Evolutionary conservation across 2,329 filamentous ascomycete genomes (phyloP).

Genomic region (Colletotrichum cordylinicola): DNA sequence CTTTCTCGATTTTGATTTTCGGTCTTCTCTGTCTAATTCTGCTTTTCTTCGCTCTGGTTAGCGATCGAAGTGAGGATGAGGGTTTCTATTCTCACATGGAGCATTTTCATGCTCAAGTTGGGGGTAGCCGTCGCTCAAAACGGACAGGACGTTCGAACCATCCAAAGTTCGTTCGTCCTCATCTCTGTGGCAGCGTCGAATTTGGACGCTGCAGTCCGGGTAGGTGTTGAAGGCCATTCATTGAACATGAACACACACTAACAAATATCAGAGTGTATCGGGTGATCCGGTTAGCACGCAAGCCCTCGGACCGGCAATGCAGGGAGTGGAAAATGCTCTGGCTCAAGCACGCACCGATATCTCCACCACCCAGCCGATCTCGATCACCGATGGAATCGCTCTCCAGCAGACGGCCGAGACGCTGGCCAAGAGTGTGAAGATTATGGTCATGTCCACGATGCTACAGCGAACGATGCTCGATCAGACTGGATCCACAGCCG

Average conservation of each 20-base stretch:
- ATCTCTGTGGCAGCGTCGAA: not conserved
- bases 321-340: slow-evolving; percentile 14
- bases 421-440: slow-evolving; percentile 18
- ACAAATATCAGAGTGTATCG: not conserved
- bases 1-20: not conserved
- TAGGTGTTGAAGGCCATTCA: not conserved
- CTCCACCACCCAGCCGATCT: slow-evolving; percentile 26
- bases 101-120: not conserved
- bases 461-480: slow-evolving; percentile 12
- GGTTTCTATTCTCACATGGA: not conserved
- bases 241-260: not conserved
- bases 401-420: slow-evolving; percentile 11
- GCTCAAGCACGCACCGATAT: slow-evolving; percentile 8
- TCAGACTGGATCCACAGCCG: not conserved
- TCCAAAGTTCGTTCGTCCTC: not conserved
- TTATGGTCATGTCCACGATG: slow-evolving; percentile 20
- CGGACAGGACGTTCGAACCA: not conserved
- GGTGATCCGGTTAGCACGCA: not conserved
- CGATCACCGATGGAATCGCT: slow-evolving; percentile 25
- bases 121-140: not conserved
- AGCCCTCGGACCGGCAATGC: not conserved
- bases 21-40: not conserved
- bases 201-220: not conserved
- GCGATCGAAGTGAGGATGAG: not conserved
- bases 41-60: not conserved